Evolutionary conservation across 179 eudicot species (phyloP), one percentile per base, ranked within the genome.

Genomic region (Monotropa hypopitys): DNA sequence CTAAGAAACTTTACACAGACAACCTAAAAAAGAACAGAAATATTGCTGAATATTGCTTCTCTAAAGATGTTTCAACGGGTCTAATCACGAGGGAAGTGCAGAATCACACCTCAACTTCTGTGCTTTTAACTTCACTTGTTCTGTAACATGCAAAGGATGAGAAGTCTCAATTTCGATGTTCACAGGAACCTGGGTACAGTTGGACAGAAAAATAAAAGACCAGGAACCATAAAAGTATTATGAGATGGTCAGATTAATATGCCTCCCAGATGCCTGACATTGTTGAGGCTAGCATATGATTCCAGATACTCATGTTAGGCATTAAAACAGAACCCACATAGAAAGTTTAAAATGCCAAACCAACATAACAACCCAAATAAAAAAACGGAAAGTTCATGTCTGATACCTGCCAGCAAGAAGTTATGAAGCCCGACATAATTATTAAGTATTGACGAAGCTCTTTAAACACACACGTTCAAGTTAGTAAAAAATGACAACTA

Each of bases 111-210:
- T 89, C 71, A 91, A 57, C 80, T 86, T 77, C 70, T 84, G 88
- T 56, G 88, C 94, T 82, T 86, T 88, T 46, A 80, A 76, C 82
- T 80, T 89, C 80, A 88, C 91, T 86, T 72, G 80, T 85, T 88
- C 91, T 2, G 89, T 74, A 38, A 85, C 49, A 32, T 72, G 65
- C 84, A 79, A 81, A 77, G 89, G 70, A 73, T 68, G 73, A 61
- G 85, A 54, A 78, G 80, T 68, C 76, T 88, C 89, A 75, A 91
- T 71, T 65, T 82, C 72, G 62, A 93, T 89, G 71, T 88, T 75
- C 63, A 89, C 57, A 16, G 90, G 88, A 71, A 82, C 92, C 93
- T 93, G 85, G 59, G 38, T 4, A 74, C 77, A 76, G 61, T 74
- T 38, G 56, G 54, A 71, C 61, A 78, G 70, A 67, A 9, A 56